phyloP scores from a whole-genome alignment of 176 grass and related monocot species.

The Hsuehochloa calcarea region DNA sequence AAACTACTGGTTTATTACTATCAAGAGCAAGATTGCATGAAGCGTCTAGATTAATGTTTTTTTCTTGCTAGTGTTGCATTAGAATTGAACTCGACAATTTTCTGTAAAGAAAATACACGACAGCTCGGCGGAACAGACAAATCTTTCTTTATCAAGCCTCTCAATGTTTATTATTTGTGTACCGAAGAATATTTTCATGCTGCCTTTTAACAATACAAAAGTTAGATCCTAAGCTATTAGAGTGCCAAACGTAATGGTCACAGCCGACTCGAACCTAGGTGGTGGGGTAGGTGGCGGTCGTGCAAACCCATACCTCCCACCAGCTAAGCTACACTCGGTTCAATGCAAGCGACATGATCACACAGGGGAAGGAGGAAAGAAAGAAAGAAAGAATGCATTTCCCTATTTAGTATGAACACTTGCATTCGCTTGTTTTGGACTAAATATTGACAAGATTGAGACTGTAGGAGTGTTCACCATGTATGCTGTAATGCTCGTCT shows the following conservation, averaged over 20 bases:
- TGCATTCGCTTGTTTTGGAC: neutral
- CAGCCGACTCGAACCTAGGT: neutral
- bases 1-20: neutral
- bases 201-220: neutral
- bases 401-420: neutral
- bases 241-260: conserved; percentile 46
- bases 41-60: no score
- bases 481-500: conserved; percentile 33
- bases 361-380: no score
- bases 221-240: conserved; percentile 12
- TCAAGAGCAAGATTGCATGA: neutral
- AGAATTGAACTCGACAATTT: neutral
- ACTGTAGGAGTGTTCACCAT: conserved; percentile 29
- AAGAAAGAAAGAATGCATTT: neutral
- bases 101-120: conserved; percentile 10
- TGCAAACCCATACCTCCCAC: no score
- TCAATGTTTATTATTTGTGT: neutral
- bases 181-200: neutral
- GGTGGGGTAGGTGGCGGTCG: no score
- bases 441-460: neutral
- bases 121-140: neutral
- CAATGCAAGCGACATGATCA: no score
- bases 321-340: no score
- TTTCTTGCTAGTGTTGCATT: neutral
- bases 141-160: neutral